Percentiles rank a stretch among this genome's conserved stretches.
Evolutionary conservation across 2,329 filamentous ascomycete genomes (phyloP).

Genomic region (Penicillium sp.): DNA sequence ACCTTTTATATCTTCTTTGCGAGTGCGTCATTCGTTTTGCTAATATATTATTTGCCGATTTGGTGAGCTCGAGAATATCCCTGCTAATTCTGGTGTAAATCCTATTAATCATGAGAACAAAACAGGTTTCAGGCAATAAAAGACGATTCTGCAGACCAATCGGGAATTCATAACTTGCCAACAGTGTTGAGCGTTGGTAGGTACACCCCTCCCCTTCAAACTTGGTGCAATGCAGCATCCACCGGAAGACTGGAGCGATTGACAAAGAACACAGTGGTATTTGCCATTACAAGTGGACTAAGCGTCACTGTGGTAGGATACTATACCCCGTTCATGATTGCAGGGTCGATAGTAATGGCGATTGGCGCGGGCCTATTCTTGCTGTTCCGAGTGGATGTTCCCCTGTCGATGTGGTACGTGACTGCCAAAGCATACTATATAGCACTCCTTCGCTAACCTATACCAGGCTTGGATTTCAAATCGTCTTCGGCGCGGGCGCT

Average conservation of each 20-base stretch:
- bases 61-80: neutral
- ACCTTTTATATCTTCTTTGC: neutral
- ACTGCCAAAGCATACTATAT: constrained; percentile 38
- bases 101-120: neutral
- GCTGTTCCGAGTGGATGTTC: constrained; percentile 17
- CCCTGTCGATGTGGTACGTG: constrained; percentile 30
- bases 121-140: constrained; percentile 46
- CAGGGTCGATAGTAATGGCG: constrained; percentile 38
- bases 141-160: constrained; percentile 40
- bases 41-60: constrained; percentile 19
- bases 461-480: constrained; percentile 34
- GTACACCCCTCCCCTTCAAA: constrained; percentile 29
- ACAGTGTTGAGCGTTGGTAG: neutral
- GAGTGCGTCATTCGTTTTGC: constrained; percentile 7
- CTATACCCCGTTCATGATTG: constrained; percentile 41
- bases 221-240: constrained; percentile 22
- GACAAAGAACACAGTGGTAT: constrained; percentile 8
- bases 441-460: constrained; percentile 40
- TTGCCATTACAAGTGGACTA: constrained; percentile 7
- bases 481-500: constrained; percentile 36
- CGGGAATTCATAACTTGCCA: constrained; percentile 22
- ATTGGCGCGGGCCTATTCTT: constrained; percentile 4
- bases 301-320: constrained; percentile 29
- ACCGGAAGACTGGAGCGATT: constrained; percentile 19
- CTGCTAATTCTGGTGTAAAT: neutral